Conservation (phyloP, 2,329 filamentous ascomycete species). For the Penicillium sp. region DNA sequence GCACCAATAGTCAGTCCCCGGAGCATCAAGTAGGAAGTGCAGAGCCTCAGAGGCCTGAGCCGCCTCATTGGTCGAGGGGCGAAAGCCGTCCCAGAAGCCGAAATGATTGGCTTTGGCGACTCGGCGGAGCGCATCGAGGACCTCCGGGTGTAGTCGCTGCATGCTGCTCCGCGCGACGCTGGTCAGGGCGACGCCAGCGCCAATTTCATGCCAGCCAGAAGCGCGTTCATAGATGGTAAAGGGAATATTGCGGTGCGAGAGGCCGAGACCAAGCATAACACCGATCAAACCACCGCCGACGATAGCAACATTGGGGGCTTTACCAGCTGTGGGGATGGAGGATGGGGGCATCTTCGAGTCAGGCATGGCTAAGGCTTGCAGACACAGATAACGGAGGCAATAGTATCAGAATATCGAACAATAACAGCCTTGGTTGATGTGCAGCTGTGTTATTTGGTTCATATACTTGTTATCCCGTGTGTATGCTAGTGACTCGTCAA, state of each 20-base stretch:
- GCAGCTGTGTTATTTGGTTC: too few species aligned
- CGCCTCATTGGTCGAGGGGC: background rate
- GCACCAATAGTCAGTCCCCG: background rate
- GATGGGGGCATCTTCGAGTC: too few species aligned
- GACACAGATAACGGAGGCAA: too few species aligned
- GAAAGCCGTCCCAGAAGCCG: background rate
- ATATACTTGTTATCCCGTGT: too few species aligned
- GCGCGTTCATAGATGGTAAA: constrained; percentile 32
- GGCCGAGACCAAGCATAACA: constrained; percentile 24
- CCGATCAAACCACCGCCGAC: constrained; percentile 32
- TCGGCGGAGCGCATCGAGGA: constrained; percentile 6
- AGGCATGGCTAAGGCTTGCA: too few species aligned
- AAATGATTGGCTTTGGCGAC: background rate
- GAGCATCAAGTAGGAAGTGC: background rate
- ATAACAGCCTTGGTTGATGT: too few species aligned
- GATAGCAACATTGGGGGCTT: constrained; percentile 18
- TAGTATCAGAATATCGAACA: too few species aligned
- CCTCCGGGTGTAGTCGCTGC: constrained; percentile 15
- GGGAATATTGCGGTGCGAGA: constrained; percentile 18
- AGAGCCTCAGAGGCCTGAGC: background rate
- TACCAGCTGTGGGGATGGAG: too few species aligned
- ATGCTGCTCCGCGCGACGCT: constrained; percentile 24
- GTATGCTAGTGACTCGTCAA: too few species aligned
- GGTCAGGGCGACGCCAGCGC: constrained; percentile 30
- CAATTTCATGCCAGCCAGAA: constrained; percentile 18